phyloP scores from a whole-genome alignment of 2,329 filamentous ascomycete species.

The Beauveria bassiana region DNA sequence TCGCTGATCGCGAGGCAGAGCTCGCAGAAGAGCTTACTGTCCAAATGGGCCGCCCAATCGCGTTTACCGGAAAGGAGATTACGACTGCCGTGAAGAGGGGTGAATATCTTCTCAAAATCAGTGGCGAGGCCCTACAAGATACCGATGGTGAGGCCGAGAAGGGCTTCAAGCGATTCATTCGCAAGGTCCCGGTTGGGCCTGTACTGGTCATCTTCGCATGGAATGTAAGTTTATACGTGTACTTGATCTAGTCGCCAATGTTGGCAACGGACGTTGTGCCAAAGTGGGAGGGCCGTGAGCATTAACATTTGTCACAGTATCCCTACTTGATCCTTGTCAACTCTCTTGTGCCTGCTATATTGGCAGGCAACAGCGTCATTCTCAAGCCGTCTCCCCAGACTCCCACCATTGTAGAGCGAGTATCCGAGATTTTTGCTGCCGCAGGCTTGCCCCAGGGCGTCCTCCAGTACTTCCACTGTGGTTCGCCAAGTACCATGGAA shows the following conservation, averaged over 20 bases:
- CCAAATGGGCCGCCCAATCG: constrained; percentile 92
- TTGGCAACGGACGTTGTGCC: constrained; percentile 12
- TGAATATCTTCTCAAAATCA: constrained; percentile 80
- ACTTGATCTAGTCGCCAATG: background rate
- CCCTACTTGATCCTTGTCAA: constrained; percentile 92
- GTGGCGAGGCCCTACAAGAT: constrained; percentile 68
- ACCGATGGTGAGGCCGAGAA: constrained; percentile 76
- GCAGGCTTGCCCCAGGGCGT: constrained; percentile 78
- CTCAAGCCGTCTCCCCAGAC: constrained; percentile 94
- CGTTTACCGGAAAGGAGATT: constrained; percentile 77
- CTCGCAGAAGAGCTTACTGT: constrained; percentile 79
- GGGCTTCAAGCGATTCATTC: constrained; percentile 85
- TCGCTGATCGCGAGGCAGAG: constrained; percentile 66
- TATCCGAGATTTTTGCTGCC: constrained; percentile 66
- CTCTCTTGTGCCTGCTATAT: constrained; percentile 81
- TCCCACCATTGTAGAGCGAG: constrained; percentile 81
- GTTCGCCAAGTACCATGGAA: constrained; percentile 69
- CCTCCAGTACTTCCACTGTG: constrained; percentile 87
- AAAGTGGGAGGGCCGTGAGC: background rate
- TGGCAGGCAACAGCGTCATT: constrained; percentile 85
- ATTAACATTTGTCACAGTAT: constrained; percentile 50
- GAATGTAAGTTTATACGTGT: constrained; percentile 60
- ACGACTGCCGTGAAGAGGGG: constrained; percentile 76
- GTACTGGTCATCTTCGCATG: constrained; percentile 88
- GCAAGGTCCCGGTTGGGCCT: constrained; percentile 79